Evolutionary conservation across 805 yeast genomes (phyloP).

Genomic region (Torulaspora franciscae): DNA sequence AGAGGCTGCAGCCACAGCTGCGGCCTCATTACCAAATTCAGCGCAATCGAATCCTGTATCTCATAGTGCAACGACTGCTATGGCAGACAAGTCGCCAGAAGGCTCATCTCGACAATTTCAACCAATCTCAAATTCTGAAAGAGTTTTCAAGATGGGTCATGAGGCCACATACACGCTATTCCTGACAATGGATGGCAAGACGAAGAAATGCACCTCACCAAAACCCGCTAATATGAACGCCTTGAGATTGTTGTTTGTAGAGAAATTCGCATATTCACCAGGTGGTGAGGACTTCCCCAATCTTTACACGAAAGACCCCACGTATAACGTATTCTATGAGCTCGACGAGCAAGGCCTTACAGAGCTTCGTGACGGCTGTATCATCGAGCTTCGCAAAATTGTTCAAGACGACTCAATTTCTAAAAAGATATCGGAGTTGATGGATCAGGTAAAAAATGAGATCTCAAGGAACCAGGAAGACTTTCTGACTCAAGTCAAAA

Average conservation of each 20-base stretch:
- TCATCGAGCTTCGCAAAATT: constrained; percentile 46
- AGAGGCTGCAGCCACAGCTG: constrained; percentile 26
- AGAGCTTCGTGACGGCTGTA: constrained; percentile 55
- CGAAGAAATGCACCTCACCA: constrained; percentile 45
- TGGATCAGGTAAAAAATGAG: constrained; percentile 13
- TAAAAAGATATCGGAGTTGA: constrained; percentile 7
- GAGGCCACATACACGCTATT: constrained; percentile 35
- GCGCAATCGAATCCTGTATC: constrained; percentile 4
- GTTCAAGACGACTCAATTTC: not conserved
- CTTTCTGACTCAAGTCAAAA: constrained; percentile 11
- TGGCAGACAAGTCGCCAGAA: not conserved
- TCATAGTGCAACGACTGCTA: not conserved
- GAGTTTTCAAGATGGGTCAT: not conserved
- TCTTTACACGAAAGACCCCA: constrained; percentile 62
- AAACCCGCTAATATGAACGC: constrained; percentile 39
- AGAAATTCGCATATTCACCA: constrained; percentile 81
- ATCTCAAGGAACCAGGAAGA: constrained; percentile 15
- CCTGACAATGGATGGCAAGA: constrained; percentile 47
- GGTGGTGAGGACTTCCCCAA: constrained; percentile 69
- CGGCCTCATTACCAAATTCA: constrained; percentile 14
- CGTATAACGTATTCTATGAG: constrained; percentile 63
- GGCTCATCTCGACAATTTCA: not conserved
- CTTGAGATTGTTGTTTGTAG: constrained; percentile 70
- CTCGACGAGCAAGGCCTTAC: constrained; percentile 62
- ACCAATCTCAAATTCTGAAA: not conserved